phyloP scores from a whole-genome alignment of 352 stramenopile genomes.

The Pythium utonaiense region DNA sequence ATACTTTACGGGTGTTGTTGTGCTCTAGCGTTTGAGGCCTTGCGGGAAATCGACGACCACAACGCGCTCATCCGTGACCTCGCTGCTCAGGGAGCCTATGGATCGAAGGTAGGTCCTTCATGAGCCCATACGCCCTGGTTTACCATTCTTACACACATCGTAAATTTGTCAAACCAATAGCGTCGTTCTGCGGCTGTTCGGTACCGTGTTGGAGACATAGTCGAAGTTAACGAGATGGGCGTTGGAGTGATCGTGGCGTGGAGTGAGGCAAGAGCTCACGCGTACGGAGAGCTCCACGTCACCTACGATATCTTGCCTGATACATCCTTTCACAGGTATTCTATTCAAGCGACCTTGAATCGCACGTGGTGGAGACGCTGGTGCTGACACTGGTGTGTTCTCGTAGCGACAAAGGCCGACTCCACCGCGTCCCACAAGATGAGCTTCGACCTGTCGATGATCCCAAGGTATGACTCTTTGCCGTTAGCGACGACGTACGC shows the following conservation, averaged over 20 bases:
- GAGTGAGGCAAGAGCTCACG: slow-evolving; percentile 35
- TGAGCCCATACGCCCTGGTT: too few relatives aligned
- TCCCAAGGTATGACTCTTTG: slow-evolving; percentile 32
- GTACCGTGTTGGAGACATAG: slow-evolving; percentile 68
- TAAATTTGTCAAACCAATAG: too few relatives aligned
- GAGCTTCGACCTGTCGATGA: slow-evolving; percentile 38
- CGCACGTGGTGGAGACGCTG: too few relatives aligned
- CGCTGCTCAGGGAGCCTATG: slow-evolving; percentile 39
- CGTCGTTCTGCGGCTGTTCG: slow-evolving; percentile 42
- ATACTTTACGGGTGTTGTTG: neutral
- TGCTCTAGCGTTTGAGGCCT: slow-evolving; percentile 38
- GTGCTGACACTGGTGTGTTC: too few relatives aligned
- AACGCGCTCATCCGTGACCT: slow-evolving; percentile 60
- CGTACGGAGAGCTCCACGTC: slow-evolving; percentile 34
- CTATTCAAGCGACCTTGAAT: too few relatives aligned
- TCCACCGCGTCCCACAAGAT: slow-evolving; percentile 59
- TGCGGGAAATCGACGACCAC: slow-evolving; percentile 66
- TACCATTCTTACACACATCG: too few relatives aligned
- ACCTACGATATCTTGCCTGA: slow-evolving; percentile 74
- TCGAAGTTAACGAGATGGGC: slow-evolving; percentile 50
- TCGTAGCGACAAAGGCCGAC: slow-evolving; percentile 42
- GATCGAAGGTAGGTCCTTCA: slow-evolving; percentile 34
- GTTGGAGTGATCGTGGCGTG: slow-evolving; percentile 64
- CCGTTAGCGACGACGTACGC: too few relatives aligned
- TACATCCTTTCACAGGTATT: slow-evolving; percentile 45